Percentiles rank a stretch among this genome's conserved stretches.
Evolutionary conservation across 2,329 filamentous ascomycete genomes (phyloP).

Genomic region (Fusarium nematophilum): DNA sequence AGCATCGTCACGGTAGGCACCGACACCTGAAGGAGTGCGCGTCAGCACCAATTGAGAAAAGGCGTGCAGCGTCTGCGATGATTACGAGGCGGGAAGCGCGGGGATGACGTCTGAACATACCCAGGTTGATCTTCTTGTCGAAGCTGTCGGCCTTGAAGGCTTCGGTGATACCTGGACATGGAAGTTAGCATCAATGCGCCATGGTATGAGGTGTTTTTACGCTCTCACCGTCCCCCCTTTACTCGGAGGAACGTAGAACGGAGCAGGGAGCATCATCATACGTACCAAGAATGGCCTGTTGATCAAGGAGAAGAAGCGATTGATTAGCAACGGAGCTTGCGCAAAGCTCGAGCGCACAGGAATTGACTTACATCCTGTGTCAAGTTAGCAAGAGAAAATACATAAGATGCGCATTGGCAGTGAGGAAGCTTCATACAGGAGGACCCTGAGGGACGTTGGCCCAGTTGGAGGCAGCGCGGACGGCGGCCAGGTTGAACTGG

Average conservation of each 20-base stretch:
- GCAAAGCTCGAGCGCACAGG: conserved; percentile 12
- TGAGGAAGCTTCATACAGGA: conserved; percentile 73
- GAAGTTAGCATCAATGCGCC: conserved; percentile 38
- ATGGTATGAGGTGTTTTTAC: conserved; percentile 21
- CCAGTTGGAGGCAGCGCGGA: conserved; percentile 82
- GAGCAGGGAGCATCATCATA: conserved; percentile 37
- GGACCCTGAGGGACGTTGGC: conserved; percentile 91
- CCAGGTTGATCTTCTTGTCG: conserved; percentile 97
- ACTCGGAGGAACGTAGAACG: conserved; percentile 24
- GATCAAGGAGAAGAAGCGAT: conserved; percentile 26
- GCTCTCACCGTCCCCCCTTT: conserved; percentile 13
- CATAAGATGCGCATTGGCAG: conserved; percentile 24
- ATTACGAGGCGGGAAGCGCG: background rate
- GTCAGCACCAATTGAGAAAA: conserved; percentile 35
- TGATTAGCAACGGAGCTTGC: conserved; percentile 37
- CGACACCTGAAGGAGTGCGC: conserved; percentile 72
- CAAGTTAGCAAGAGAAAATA: conserved; percentile 33
- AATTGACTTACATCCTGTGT: conserved; percentile 52
- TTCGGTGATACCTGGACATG: conserved; percentile 82
- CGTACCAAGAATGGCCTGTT: conserved; percentile 80
- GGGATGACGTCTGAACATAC: conserved; percentile 58
- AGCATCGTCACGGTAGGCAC: conserved; percentile 97
- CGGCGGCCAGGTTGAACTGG: conserved; percentile 50
- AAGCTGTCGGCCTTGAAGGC: conserved; percentile 98
- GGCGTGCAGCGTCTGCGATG: conserved; percentile 25